These are phyloP conservation scores for Zychaea mexicana DNA, from an alignment of 371 early-diverging fungal genomes.

Conservation along the genomic window DNA sequence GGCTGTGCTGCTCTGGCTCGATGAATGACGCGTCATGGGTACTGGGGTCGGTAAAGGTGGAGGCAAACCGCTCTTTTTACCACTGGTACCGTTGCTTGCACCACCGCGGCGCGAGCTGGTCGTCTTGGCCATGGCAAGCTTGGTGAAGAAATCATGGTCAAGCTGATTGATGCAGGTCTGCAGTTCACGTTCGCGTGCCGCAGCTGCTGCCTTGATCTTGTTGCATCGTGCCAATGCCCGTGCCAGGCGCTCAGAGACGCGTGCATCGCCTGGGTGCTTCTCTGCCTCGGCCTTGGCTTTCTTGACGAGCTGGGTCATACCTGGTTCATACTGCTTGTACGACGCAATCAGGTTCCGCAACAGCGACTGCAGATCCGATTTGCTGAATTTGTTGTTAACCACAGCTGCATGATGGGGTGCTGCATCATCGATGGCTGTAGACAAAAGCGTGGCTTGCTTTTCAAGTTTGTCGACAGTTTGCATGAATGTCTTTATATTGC, in stretches of 20 bases:
- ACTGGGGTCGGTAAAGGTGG: background rate
- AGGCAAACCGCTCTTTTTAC: background rate
- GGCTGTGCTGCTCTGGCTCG: slow-evolving; percentile 1
- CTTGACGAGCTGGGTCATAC: slow-evolving; percentile 34
- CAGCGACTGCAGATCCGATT: slow-evolving; percentile 52
- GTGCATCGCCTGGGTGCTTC: slow-evolving; percentile 35
- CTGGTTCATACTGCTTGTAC: slow-evolving; percentile 48
- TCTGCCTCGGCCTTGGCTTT: slow-evolving; percentile 31
- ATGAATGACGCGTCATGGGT: background rate
- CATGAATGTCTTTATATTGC: slow-evolving; percentile 32
- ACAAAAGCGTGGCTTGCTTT: slow-evolving; percentile 28
- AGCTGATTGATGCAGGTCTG: slow-evolving; percentile 41
- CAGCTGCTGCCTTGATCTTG: slow-evolving; percentile 31
- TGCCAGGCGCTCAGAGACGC: slow-evolving; percentile 39
- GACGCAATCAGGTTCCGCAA: slow-evolving; percentile 44
- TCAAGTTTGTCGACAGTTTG: slow-evolving; percentile 37
- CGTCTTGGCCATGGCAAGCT: slow-evolving; percentile 41
- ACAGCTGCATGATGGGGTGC: slow-evolving; percentile 40
- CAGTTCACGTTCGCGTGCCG: slow-evolving; percentile 39
- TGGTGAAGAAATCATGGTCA: slow-evolving; percentile 50
- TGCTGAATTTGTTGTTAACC: slow-evolving; percentile 41
- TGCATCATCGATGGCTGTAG: slow-evolving; percentile 38
- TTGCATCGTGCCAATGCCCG: slow-evolving; percentile 46
- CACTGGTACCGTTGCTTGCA: background rate
- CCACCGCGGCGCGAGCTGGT: slow-evolving; percentile 40